These are phyloP conservation scores for Diaporthe batatas DNA, from an alignment of 2,329 filamentous ascomycete species.

Conservation along the genomic window DNA sequence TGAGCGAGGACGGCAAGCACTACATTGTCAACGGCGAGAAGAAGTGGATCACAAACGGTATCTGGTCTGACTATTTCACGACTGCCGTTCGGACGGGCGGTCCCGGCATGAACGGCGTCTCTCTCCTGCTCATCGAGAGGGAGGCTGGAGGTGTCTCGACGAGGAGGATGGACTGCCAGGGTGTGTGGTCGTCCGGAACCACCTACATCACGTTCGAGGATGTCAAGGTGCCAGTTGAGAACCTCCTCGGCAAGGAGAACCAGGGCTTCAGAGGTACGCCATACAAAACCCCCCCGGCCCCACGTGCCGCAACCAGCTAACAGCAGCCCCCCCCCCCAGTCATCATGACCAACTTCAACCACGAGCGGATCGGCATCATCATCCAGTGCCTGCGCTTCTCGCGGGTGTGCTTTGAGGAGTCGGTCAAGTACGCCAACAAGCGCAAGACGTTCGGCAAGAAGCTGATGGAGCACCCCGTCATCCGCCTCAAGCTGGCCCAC, in stretches of 20 bases:
- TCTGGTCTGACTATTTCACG: constrained; percentile 98
- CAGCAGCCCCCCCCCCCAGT: constrained; percentile 60
- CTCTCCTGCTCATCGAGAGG: constrained; percentile 92
- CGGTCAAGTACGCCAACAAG: constrained; percentile 97
- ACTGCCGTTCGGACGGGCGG: constrained; percentile 92
- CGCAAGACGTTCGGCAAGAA: constrained; percentile 96
- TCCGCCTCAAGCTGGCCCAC: constrained; percentile 96
- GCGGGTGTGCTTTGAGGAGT: constrained; percentile 97
- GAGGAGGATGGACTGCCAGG: constrained; percentile 97
- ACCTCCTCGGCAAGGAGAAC: constrained; percentile 97
- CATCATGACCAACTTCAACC: constrained; percentile 99
- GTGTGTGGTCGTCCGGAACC: constrained; percentile 94
- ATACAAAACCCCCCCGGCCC: neutral
- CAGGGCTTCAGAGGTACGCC: constrained; percentile 86
- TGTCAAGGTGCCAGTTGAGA: constrained; percentile 99
- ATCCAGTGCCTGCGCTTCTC: constrained; percentile 97
- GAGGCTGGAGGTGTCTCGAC: constrained; percentile 87
- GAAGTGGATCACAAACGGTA: constrained; percentile 99
- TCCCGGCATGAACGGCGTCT: constrained; percentile 92
- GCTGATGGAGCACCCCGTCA: constrained; percentile 96
- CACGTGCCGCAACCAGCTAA: constrained; percentile 24
- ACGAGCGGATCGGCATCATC: constrained; percentile 98
- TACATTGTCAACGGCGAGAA: constrained; percentile 99
- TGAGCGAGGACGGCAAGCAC: constrained; percentile 95
- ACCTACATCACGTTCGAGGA: constrained; percentile 99